Base-by-base conservation (phyloP, 2,329 filamentous ascomycete species). In the Hypoxylon sp. region DNA sequence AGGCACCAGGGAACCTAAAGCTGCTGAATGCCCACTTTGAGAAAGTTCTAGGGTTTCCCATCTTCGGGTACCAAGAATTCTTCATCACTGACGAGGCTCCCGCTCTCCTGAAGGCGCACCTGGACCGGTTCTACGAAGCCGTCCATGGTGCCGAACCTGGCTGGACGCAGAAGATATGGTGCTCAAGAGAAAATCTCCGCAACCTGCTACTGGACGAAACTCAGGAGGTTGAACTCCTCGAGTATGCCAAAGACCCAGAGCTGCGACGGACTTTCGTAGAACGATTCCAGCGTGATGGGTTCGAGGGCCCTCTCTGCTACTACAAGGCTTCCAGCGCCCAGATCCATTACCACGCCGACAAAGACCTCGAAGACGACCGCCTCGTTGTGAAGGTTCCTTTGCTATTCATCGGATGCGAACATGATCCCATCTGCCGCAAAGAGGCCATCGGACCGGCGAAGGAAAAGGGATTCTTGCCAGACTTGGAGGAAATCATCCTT, bases 1-100 rank as follows among this genome's bases (percentile, higher is more conserved):
- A 27, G 21, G 11, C 36, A 6, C 36, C 13, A 3, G 16, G 20
- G 9, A 19, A 37, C 16, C 11, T 37, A 12, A 23, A 37, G 20
- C 19, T 13, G 16, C 15, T 13, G 9, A 45, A 36, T 11, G 3
- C 76, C 76, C 46, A 63, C 75, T 45, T 66, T 77, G 2, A 69
- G 21, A 72, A 7, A 68, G 69, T 32, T 64, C 69, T 2, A 20
- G 65, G 1, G 71, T 67, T 30, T 8, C 34, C 34, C 16, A 12
- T 19, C 20, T 5, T 37, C 4, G 64, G 68, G 20, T 81, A 80
- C 66, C 79, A 76, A 75, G 34, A 37, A 25, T 37, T 37, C 8
- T 37, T 37, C 34, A 25, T 66, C 1, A 65, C 71, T 1, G 61
- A 69, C 0, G 74, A 78, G 26, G 73, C 69, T 1, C 57, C 68